Conservation (phyloP, 805 yeast genomes). For the Ogataea siamensis region DNA sequence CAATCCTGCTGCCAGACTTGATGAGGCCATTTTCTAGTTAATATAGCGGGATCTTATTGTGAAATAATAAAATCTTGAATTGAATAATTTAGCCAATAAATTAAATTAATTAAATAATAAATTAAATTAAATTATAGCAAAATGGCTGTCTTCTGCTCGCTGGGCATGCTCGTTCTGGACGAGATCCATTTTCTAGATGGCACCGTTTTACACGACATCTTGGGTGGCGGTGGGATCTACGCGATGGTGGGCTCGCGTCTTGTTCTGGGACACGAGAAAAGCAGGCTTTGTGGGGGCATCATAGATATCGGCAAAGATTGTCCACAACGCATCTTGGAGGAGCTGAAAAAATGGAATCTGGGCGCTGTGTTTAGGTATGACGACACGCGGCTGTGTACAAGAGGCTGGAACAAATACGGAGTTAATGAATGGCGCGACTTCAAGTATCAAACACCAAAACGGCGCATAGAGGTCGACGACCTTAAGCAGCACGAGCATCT, state of each 20-base stretch:
- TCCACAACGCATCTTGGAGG: constrained; percentile 45
- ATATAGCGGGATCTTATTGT: too few species aligned
- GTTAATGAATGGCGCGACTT: constrained; percentile 60
- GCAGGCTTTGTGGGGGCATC: constrained; percentile 56
- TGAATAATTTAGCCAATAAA: too few species aligned
- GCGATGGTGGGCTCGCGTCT: constrained; percentile 74
- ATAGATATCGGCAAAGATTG: constrained; percentile 82
- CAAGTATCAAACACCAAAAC: constrained; percentile 59
- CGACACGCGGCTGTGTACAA: constrained; percentile 57
- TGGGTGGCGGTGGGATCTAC: constrained; percentile 91
- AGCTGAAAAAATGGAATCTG: constrained; percentile 59
- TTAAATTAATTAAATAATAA: too few species aligned
- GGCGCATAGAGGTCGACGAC: constrained; percentile 57
- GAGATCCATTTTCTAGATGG: constrained; percentile 62
- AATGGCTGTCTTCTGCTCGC: constrained; percentile 49
- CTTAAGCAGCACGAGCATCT: constrained; percentile 40
- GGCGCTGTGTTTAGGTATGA: constrained; percentile 57
- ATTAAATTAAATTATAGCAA: neutral
- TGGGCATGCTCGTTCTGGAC: constrained; percentile 91
- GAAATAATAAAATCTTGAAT: too few species aligned
- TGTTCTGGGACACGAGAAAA: constrained; percentile 38
- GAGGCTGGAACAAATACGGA: constrained; percentile 78
- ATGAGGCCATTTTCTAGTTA: constrained; percentile 53
- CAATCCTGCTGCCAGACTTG: constrained; percentile 97
- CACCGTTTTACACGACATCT: constrained; percentile 44